A percentile compares a stretch with the other conserved stretches of the same genome.
Conservation (phyloP, 2,329 filamentous ascomycete genomes). For the Aspergillus cejpii region DNA sequence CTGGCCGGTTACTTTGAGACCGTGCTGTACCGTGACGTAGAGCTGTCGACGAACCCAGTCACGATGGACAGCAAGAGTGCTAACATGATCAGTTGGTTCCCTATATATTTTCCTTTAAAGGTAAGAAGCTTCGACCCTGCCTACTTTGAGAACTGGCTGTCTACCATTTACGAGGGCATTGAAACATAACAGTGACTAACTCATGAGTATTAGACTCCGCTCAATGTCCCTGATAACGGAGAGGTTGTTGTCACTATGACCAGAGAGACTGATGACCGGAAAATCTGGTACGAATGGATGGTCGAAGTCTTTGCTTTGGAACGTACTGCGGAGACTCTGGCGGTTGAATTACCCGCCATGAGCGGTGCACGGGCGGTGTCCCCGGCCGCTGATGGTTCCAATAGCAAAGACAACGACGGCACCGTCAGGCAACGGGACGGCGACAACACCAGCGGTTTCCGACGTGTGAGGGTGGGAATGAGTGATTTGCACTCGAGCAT, state of each 20-base stretch:
- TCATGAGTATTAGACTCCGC: slow-evolving; percentile 57
- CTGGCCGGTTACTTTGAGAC: slow-evolving; percentile 94
- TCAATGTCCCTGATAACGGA: slow-evolving; percentile 75
- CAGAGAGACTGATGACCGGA: slow-evolving; percentile 88
- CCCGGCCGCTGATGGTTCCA: slow-evolving; percentile 19
- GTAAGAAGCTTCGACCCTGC: slow-evolving; percentile 45
- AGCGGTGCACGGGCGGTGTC: slow-evolving; percentile 26
- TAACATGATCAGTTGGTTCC: slow-evolving; percentile 99
- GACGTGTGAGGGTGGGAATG: slow-evolving; percentile 38
- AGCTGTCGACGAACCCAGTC: slow-evolving; percentile 87
- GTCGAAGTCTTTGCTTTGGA: slow-evolving; percentile 66
- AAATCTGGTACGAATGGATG: slow-evolving; percentile 98
- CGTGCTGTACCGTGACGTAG: slow-evolving; percentile 77
- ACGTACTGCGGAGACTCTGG: slow-evolving; percentile 13
- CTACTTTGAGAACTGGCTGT: too few species aligned
- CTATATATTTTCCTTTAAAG: slow-evolving; percentile 95
- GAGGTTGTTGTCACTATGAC: slow-evolving; percentile 91
- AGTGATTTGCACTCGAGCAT: slow-evolving; percentile 46
- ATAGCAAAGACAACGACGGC: slow-evolving; percentile 16
- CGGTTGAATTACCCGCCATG: slow-evolving; percentile 22
- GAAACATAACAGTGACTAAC: slow-evolving; percentile 1
- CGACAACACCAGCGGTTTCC: slow-evolving; percentile 10
- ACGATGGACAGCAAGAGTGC: slow-evolving; percentile 88
- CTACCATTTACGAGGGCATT: too few species aligned
- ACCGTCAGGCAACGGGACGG: slow-evolving; percentile 9